Evolutionary conservation across 257 asterid genomes (phyloP).

Genomic region (Salvia miltiorrhiza): DNA sequence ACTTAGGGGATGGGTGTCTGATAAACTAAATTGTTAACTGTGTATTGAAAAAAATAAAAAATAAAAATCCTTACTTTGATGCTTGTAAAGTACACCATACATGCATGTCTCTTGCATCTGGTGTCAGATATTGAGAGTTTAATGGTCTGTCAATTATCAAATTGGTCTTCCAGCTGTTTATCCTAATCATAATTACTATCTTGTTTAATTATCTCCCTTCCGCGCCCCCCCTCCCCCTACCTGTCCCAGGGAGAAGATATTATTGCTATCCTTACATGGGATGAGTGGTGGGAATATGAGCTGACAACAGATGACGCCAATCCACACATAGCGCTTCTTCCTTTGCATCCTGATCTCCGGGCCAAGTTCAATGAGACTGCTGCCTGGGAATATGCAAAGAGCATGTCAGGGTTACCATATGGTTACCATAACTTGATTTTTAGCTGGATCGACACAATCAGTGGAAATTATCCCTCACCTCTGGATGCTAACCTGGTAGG

Average conservation of each 20-base stretch:
- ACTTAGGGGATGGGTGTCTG: neutral
- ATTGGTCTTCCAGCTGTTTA: neutral
- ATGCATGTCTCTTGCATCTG: constrained; percentile 10
- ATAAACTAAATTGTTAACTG: neutral
- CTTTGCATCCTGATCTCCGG: constrained; percentile 72
- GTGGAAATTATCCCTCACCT: constrained; percentile 74
- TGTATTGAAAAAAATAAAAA: neutral
- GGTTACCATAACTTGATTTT: constrained; percentile 93
- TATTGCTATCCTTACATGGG: constrained; percentile 84
- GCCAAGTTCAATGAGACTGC: constrained; percentile 86
- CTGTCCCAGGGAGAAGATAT: constrained; percentile 64
- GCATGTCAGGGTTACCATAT: constrained; percentile 77
- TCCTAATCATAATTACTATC: neutral
- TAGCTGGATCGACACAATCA: constrained; percentile 92
- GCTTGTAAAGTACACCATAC: neutral
- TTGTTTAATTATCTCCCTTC: neutral
- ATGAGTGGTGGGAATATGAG: constrained; percentile 94
- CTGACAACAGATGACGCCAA: constrained; percentile 71
- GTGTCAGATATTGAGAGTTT: neutral
- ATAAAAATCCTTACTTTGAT: neutral
- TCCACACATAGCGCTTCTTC: constrained; percentile 89
- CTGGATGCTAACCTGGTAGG: constrained; percentile 86
- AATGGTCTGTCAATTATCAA: neutral
- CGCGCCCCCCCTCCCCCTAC: neutral
- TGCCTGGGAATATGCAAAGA: constrained; percentile 89